Base-by-base conservation (phyloP, 306 rosid genomes). In the Trifolium repens region DNA sequence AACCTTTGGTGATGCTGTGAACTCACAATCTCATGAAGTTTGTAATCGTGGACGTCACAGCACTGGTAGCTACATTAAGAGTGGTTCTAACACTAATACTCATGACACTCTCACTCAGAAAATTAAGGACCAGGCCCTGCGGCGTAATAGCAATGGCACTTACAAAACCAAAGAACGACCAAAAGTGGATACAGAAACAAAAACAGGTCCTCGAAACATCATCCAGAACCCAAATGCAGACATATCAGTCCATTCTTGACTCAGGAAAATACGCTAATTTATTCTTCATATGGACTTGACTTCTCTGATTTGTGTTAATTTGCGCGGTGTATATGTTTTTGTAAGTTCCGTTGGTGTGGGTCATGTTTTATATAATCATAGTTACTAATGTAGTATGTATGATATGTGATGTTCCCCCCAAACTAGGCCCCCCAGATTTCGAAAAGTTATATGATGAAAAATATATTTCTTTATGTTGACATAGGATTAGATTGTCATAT, bases 301-400 rank as follows among this genome's bases (percentile, higher is more conserved):
- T 77, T 71, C 75, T 85, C 69, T 27, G 42, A 40, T 71, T 79
- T 82, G 90, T 78, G 80, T 86, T 83, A 69, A 84, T 85, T 81
- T 87, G 91, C 78, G 63, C 63, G 84, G 65, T 94, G 94, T 91
- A 94, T 87, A 94, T 94, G 88, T 85, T 85, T 71, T 84, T 90
- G 87, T 84, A 90, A 88, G 85, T 74, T 84, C 79, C 63, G 74
- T 83, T 78, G 82, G 87, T 71, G 75, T 83, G 79, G 80, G 73
- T 75, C 84, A 30, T 84, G 84, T 85, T 72, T 77, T 81, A 74
- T 84, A 76, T 89, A 80, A 78, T 74, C 64, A 10, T 83, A 79
- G 81, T 78, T 79, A 47, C 67, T 77, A 81, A 82, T 70, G 72
- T 76, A 73, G 78, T 77, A 61, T 77, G 87, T 71, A 43, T 64